Base-by-base conservation (phyloP, 345 rosid genomes). In the Lepidium africanum region DNA sequence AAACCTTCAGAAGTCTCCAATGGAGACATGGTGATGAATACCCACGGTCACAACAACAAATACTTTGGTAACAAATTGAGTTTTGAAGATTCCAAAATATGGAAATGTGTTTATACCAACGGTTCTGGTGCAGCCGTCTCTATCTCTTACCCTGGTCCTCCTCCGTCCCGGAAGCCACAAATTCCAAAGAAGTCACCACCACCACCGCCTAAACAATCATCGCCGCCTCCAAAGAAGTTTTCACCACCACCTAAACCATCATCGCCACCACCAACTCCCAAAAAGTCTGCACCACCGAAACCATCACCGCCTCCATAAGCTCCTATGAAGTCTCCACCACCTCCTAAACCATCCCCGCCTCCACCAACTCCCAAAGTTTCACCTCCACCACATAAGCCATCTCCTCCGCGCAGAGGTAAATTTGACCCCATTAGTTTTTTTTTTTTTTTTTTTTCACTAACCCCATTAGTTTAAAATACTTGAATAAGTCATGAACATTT, bases 41-140 rank as follows among this genome's bases (percentile, higher is more conserved):
- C 14, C 33, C 12, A 4, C 35, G 10, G 49, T 9, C 4, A 40
- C 47, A 54, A 19, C 12, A n/a, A n/a, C n/a, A n/a, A n/a, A n/a
- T 45, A 35, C 62, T 35, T 19, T 12, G 30, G 10, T 59, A 25
- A 10, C 9, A 49, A 49, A 13, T 39, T 49, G 1, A 30, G 9
- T 38, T 38, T 49, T 0, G 21, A 19, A 48, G 73, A 59, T 39
- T 69, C 73, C 9, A 69, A 69, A 59, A 8, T 49, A 2, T 69
- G 42, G 73, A 59, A 69, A 49, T 69, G 73, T 69, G 10, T 10
- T 32, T 49, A 59, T 49, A 69, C 16, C 45, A 70, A 70, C 10
- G 74, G 74, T 27, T 70, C 74, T 59, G 74, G 67, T 16, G 67
- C 43, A 4, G 74, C 74, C 43, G 2, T 70, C 5, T 70, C 74